These are phyloP conservation scores for Lathyrus sativus DNA, from an alignment of 306 rosid species.

Conservation along the genomic window DNA sequence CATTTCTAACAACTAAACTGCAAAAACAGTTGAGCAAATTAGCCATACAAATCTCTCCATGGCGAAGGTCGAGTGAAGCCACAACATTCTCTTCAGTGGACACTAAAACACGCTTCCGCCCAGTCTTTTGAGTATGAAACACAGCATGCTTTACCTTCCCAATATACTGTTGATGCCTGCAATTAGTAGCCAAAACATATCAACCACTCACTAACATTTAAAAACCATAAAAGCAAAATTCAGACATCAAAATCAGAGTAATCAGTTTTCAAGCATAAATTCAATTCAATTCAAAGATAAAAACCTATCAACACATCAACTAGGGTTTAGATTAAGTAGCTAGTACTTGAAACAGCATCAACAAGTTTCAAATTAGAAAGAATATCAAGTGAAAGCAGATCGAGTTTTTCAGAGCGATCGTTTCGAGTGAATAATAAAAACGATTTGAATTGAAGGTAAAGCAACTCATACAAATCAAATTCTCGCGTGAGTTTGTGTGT, in stretches of 20 bases:
- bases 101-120: slow-evolving; percentile 90
- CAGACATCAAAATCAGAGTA: slow-evolving; percentile 2
- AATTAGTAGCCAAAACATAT: slow-evolving; percentile 27
- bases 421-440: background rate
- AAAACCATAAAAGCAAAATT: slow-evolving; percentile 24
- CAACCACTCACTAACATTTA: slow-evolving; percentile 1
- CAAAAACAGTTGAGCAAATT: background rate
- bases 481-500: background rate
- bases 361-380: slow-evolving; percentile 10
- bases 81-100: slow-evolving; percentile 92
- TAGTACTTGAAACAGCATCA: background rate
- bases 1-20: background rate
- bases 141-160: slow-evolving; percentile 94
- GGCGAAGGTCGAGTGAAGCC: slow-evolving; percentile 99
- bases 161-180: slow-evolving; percentile 89
- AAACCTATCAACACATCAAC: slow-evolving; percentile 20
- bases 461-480: slow-evolving; percentile 11
- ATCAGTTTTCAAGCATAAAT: background rate
- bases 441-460: slow-evolving; percentile 8
- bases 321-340: slow-evolving; percentile 16
- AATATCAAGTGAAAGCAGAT: slow-evolving; percentile 5
- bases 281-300: background rate
- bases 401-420: slow-evolving; percentile 7
- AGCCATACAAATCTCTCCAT: slow-evolving; percentile 85
- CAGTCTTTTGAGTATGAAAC: slow-evolving; percentile 85